Percentiles rank a stretch among this genome's conserved stretches.
Conservation (phyloP, 768 basidiomycete species). For the Mycena sanguinolenta region DNA sequence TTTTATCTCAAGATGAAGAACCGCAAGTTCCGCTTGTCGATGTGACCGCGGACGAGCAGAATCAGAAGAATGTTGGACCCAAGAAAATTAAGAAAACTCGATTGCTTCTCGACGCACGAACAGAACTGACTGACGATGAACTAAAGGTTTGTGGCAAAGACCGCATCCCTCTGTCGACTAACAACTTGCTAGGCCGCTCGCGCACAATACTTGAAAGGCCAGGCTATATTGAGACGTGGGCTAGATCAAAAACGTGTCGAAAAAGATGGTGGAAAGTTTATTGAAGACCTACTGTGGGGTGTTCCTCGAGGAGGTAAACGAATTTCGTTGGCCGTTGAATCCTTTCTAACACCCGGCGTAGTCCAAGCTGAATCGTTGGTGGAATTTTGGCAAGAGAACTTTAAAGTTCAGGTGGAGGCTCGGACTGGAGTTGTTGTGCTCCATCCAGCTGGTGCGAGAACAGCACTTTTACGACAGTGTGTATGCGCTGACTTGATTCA, state of each 20-base stretch:
- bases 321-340: background rate
- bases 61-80: conserved; percentile 31
- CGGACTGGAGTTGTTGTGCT: conserved; percentile 61
- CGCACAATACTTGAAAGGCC: conserved; percentile 75
- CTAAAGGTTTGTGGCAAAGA: conserved; percentile 64
- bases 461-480: background rate
- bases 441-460: conserved; percentile 49
- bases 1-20: conserved; percentile 57
- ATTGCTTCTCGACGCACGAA: conserved; percentile 76
- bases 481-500: conserved; percentile 31
- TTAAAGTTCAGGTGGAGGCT: conserved; percentile 78
- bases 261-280: conserved; percentile 64
- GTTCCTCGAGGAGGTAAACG: conserved; percentile 73
- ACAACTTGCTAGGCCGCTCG: conserved; percentile 64
- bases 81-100: conserved; percentile 65
- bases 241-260: conserved; percentile 66
- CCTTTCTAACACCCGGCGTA: conserved; percentile 43
- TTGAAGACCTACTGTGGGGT: conserved; percentile 78
- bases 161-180: background rate
- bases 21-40: conserved; percentile 44
- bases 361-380: conserved; percentile 77
- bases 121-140: conserved; percentile 87
- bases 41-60: conserved; percentile 44
- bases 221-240: conserved; percentile 65
- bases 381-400: conserved; percentile 82